Conservation (phyloP, 192 early-diverging fungal genomes). For the Piromyces sp. region DNA sequence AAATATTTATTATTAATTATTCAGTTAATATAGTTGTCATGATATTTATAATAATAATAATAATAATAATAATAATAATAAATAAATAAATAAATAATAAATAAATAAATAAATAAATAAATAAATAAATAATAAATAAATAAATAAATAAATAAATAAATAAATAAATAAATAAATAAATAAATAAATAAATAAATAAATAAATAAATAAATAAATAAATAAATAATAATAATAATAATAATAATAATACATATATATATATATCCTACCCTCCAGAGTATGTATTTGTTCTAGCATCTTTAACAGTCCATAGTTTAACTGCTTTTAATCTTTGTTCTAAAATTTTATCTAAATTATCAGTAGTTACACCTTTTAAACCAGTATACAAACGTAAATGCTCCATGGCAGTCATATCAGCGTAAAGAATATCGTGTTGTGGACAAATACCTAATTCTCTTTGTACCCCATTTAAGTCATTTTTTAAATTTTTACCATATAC, state of each 20-base stretch:
- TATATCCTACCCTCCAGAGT: conserved; percentile 30
- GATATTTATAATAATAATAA: too few relatives aligned
- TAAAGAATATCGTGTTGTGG: conserved; percentile 63
- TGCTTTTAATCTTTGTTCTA: conserved; percentile 47
- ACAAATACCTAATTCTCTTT: conserved; percentile 58
- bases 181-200: too few relatives aligned
- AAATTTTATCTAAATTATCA: conserved; percentile 22
- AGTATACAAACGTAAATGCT: conserved; percentile 55
- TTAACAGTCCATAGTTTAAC: conserved; percentile 49
- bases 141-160: too few relatives aligned
- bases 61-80: too few relatives aligned
- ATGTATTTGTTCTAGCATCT: conserved; percentile 40
- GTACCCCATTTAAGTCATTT: conserved; percentile 41
- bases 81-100: too few relatives aligned
- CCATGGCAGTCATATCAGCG: conserved; percentile 50
- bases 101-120: too few relatives aligned
- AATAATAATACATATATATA: background rate
- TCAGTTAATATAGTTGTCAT: too few relatives aligned
- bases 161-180: too few relatives aligned
- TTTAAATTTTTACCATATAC: conserved; percentile 40
- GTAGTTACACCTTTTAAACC: conserved; percentile 55
- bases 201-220: too few relatives aligned
- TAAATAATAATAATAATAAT: too few relatives aligned
- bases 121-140: too few relatives aligned
- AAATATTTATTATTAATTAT: too few relatives aligned